A percentile compares a stretch with the other conserved stretches of the same genome.
These are phyloP conservation scores for Coccomyxa subellipsoidea DNA, from an alignment of 163 green algal species.

Conservation along the genomic window DNA sequence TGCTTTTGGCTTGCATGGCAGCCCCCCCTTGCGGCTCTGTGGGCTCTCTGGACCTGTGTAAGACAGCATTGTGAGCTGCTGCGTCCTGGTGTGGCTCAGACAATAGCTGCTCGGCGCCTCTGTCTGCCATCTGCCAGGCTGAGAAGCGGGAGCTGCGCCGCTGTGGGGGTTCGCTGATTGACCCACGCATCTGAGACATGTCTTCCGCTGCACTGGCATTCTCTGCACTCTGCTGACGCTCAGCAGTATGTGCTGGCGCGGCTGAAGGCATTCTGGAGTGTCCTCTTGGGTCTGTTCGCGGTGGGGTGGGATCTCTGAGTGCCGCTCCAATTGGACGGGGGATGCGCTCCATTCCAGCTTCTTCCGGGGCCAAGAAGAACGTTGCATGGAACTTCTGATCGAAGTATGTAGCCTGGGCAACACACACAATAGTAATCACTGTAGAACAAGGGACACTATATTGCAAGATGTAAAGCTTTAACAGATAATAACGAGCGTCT, in stretches of 20 bases:
- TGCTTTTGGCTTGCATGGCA: background rate
- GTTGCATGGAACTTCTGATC: conserved; percentile 77
- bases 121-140: too few species aligned
- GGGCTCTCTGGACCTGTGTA: background rate
- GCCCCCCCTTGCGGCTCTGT: background rate
- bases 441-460: too few species aligned
- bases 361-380: conserved; percentile 62
- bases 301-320: background rate
- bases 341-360: conserved; percentile 8
- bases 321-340: background rate
- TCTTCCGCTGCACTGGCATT: too few species aligned
- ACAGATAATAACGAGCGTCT: background rate
- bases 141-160: too few species aligned
- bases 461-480: background rate
- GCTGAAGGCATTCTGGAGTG: background rate
- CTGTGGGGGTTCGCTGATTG: too few species aligned
- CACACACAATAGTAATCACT: background rate
- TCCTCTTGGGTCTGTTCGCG: background rate
- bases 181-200: too few species aligned
- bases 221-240: too few species aligned
- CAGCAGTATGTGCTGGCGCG: background rate
- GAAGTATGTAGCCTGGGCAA: conserved; percentile 58
- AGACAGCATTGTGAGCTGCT: background rate
- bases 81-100: too few species aligned
- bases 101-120: too few species aligned